A percentile compares a stretch with the other conserved stretches of the same genome.
phyloP scores from a whole-genome alignment of 305 asterid species.

The Rubia tinctorum region DNA sequence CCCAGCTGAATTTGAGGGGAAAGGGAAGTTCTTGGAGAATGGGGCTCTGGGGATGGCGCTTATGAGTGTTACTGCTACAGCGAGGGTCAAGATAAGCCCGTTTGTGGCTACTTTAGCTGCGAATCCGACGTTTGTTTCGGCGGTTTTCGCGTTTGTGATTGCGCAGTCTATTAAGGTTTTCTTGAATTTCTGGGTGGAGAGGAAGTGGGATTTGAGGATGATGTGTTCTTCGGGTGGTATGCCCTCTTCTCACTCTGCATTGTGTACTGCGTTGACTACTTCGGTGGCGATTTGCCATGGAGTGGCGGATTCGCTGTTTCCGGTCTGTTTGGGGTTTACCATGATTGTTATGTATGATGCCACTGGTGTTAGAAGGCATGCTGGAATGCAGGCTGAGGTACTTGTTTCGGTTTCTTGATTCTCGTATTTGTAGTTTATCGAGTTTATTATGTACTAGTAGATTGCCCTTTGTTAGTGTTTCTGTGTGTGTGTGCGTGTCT shows the following conservation, averaged over 20 bases:
- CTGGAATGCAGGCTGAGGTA: conserved; percentile 94
- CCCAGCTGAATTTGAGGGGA: conserved; percentile 15
- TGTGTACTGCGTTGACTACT: conserved; percentile 84
- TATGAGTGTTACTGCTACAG: conserved; percentile 70
- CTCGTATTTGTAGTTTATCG: not conserved
- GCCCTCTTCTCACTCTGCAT: conserved; percentile 85
- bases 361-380: conserved; percentile 82
- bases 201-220: conserved; percentile 71
- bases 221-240: conserved; percentile 89
- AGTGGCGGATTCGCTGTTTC: conserved; percentile 89
- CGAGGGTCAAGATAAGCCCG: conserved; percentile 81
- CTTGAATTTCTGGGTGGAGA: conserved; percentile 75
- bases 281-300: conserved; percentile 90
- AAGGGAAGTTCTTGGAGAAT: conserved; percentile 32
- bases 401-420: not conserved
- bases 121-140: conserved; percentile 80
- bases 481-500: not conserved
- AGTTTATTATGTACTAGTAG: not conserved
- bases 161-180: conserved; percentile 79
- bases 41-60: conserved; percentile 67
- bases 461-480: not conserved
- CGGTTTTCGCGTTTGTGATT: conserved; percentile 55
- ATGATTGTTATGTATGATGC: conserved; percentile 94
- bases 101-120: conserved; percentile 70
- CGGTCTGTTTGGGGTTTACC: conserved; percentile 80